Conservation (phyloP, 2,329 filamentous ascomycete genomes). For the Paradendryphiella salina region DNA sequence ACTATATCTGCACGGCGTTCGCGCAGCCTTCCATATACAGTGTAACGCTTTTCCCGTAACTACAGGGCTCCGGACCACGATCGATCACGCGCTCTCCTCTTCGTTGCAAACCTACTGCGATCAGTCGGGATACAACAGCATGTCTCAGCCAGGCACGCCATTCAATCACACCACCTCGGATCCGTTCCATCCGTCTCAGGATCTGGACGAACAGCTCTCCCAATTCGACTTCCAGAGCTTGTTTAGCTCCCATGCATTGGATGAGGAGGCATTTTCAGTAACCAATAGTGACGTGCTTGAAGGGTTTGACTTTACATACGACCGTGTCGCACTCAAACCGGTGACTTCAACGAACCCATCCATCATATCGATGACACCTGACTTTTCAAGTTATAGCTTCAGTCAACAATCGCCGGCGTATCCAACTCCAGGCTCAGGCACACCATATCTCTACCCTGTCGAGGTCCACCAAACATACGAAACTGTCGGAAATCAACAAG, state of each 20-base stretch:
- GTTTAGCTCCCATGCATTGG: slow-evolving; percentile 7
- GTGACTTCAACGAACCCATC: slow-evolving; percentile 10
- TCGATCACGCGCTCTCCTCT: slow-evolving; percentile 7
- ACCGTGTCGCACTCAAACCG: not conserved
- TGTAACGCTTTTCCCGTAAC: slow-evolving; percentile 26
- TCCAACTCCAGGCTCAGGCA: slow-evolving; percentile 14
- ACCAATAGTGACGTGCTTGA: slow-evolving; percentile 12
- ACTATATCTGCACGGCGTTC: slow-evolving; percentile 30
- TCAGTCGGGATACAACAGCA: slow-evolving; percentile 3
- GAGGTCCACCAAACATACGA: slow-evolving; percentile 18
- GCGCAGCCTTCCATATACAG: slow-evolving; percentile 14
- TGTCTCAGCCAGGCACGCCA: slow-evolving; percentile 27
- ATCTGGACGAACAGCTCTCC: slow-evolving; percentile 13
- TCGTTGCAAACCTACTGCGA: not conserved
- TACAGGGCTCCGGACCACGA: slow-evolving; percentile 1
- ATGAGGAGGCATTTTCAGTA: slow-evolving; percentile 8
- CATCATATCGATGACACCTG: slow-evolving; percentile 13
- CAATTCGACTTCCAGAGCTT: slow-evolving; percentile 18
- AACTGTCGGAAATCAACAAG: not conserved
- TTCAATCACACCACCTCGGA: slow-evolving; percentile 1
- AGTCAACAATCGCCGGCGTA: slow-evolving; percentile 8
- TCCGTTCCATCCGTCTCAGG: not conserved
- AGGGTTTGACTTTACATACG: slow-evolving; percentile 10
- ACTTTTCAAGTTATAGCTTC: slow-evolving; percentile 19
- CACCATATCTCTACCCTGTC: slow-evolving; percentile 25